Base-by-base conservation (phyloP, 257 asterid genomes). In the Mentha longifolia region DNA sequence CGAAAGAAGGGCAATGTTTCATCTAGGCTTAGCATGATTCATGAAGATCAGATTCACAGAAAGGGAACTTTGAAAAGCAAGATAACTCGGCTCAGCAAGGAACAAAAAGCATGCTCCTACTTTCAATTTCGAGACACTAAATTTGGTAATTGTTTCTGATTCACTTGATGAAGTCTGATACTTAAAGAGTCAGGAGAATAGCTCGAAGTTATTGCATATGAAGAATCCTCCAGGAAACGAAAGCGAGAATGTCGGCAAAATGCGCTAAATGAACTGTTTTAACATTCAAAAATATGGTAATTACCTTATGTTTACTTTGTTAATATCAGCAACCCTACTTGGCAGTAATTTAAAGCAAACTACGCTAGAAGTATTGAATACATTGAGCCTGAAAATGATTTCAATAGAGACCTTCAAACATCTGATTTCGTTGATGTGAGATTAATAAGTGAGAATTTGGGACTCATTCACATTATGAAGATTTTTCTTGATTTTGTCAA, bases 1-100 rank as follows among this genome's bases (percentile, higher is more conserved):
- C 17, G 61, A 39, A 73, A 60, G 74, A 57, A 5, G 17, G 55
- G 62, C 52, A 71, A 39, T 67, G 57, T 68, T 58, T 12, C 46
- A 25, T 61, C 74, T 17, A 15, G 50, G 50, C 28, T 57, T 52
- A 42, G 58, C 30, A 57, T 62, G 37, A 17, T 33, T 56, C 20
- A 50, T 49, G 37, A n/a, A 42, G 54, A 47, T 30, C 25, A 42
- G 14, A 35, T 35, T 5, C 8, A 35, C 39, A 35, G 39, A 35
- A 35, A 35, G 8, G 8, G 9, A 35, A 35, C 6, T 35, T 35
- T 35, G 39, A 13, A 13, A 45, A 45, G 51, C 51, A 45, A 45
- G 51, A 45, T 45, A 45, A 45, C 16, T 45, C 51, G 13, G 17
- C 51, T 45, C 51, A 45, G 25, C 51, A 42, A 30, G 71, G 63